A percentile compares a stretch with the other conserved stretches of the same genome.
These are phyloP conservation scores for Chaetomidium leptoderma DNA, from an alignment of 495 filamentous ascomycete species.

Conservation along the genomic window DNA sequence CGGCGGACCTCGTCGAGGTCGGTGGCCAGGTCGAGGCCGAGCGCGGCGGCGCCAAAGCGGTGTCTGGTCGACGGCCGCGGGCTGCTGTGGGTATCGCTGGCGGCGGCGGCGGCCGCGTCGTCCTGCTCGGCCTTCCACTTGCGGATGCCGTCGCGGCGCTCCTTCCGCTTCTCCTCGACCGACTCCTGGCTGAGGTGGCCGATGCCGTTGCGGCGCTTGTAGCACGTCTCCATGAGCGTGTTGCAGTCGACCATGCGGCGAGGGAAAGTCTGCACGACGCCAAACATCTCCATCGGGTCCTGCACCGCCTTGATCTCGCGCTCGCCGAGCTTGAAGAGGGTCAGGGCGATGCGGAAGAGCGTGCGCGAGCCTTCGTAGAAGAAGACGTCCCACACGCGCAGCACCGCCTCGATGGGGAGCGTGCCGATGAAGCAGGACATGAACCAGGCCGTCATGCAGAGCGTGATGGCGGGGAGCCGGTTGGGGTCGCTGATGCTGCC, in stretches of 20 bases:
- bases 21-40: constrained; percentile 27
- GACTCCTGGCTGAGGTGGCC: constrained; percentile 68
- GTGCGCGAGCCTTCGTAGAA: constrained; percentile 95
- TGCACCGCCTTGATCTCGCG: constrained; percentile 69
- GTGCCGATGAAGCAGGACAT: constrained; percentile 96
- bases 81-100: constrained; percentile 15
- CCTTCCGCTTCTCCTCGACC: constrained; percentile 57
- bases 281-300: constrained; percentile 95
- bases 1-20: constrained; percentile 32
- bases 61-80: constrained; percentile 12
- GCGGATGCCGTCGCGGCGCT: constrained; percentile 49
- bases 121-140: constrained; percentile 43
- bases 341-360: constrained; percentile 87
- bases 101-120: constrained; percentile 27
- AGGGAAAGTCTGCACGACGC: constrained; percentile 88
- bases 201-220: constrained; percentile 73
- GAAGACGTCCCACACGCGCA: constrained; percentile 92
- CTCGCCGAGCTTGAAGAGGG: constrained; percentile 90
- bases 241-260: constrained; percentile 77
- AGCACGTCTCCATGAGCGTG: constrained; percentile 72
- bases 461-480: constrained; percentile 80
- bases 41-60: constrained; percentile 13
- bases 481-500: constrained; percentile 35
- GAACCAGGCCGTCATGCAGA: constrained; percentile 96
- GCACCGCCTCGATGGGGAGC: constrained; percentile 80